Conservation (phyloP, 192 early-diverging fungal genomes). For the Backusella parvicylindrica region DNA sequence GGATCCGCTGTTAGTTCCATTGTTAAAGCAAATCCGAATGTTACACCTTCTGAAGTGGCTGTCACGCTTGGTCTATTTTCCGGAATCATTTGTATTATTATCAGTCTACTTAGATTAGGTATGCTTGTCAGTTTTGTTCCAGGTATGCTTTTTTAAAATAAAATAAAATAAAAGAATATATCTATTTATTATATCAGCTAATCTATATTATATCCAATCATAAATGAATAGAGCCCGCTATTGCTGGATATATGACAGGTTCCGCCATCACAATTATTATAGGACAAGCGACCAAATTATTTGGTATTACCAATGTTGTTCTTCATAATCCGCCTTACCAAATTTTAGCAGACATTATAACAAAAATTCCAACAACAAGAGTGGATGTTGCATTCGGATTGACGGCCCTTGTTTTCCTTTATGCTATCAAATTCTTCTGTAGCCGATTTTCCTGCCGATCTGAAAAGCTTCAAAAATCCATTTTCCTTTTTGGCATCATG, state of each 20-base stretch:
- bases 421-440: slow-evolving; percentile 35
- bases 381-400: slow-evolving; percentile 62
- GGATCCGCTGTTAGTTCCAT: slow-evolving; percentile 54
- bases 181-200: background rate
- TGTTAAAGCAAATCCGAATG: background rate
- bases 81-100: slow-evolving; percentile 61
- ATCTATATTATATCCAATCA: background rate
- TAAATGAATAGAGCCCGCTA: slow-evolving; percentile 56
- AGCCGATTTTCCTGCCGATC: slow-evolving; percentile 30
- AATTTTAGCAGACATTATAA: slow-evolving; percentile 16
- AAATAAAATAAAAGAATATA: background rate
- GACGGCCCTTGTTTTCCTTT: slow-evolving; percentile 36
- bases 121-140: slow-evolving; percentile 87
- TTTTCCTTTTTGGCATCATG: slow-evolving; percentile 66
- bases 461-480: slow-evolving; percentile 39
- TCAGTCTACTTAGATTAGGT: slow-evolving; percentile 82
- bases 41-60: slow-evolving; percentile 57
- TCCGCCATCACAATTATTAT: slow-evolving; percentile 78
- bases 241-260: slow-evolving; percentile 86
- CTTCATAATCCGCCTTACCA: slow-evolving; percentile 65
- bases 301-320: slow-evolving; percentile 75
- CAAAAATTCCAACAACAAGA: slow-evolving; percentile 44
- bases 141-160: slow-evolving; percentile 10
- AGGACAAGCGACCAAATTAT: slow-evolving; percentile 70
- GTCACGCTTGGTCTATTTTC: slow-evolving; percentile 47